Evolutionary conservation across 2,329 filamentous ascomycete species (phyloP), one percentile per base, ranked within the genome.

Genomic region (Neospermospora avenae): DNA sequence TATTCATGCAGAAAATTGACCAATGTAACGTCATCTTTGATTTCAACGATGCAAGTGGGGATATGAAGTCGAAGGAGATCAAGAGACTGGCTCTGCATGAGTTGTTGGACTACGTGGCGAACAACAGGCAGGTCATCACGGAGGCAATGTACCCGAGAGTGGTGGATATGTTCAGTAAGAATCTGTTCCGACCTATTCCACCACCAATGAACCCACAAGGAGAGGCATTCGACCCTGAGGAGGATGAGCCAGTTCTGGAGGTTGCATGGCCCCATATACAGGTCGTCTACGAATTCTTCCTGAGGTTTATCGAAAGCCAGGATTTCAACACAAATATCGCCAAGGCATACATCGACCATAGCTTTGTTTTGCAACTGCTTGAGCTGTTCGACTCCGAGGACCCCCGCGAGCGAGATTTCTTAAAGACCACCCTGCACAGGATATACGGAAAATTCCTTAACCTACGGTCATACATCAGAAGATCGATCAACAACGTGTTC

Each of bases 21-120:
- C 95, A 99, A 75, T 99, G 95, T 81, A 99, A 99, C 74, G 96
- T 99, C 79, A 99, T 99, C 71, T 99, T 99, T 74, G 95, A 99
- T 78, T 99, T 99, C 79, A 99, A 98, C 74, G 95, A 99, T 76
- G 91, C 93, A 52, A 96, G 91, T 67, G 93, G 89, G 68, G 95
- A 99, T 74, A 98, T 99, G 93, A 99, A 99, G 77, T 96, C 93
- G 51, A 99, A 99, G 80, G 95, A 99, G 77, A 98, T 99, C 82
- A 99, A 99, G 81, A 86, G 95, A 71, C 80, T 99, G 68, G 95
- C 95, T 44, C 82, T 99, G 46, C 95, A 99, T 74, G 95, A 99
- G 75, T 81, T 99, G 63, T 84, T 99, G 65, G 95, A 99, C 75
- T 99, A 99, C 73, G 95, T 99, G 60, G 93, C 95, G 70, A 98